Evolutionary conservation across 768 basidiomycete species (phyloP), one percentile per base, ranked within the genome.

Genomic region (Lactifluus rugatus): DNA sequence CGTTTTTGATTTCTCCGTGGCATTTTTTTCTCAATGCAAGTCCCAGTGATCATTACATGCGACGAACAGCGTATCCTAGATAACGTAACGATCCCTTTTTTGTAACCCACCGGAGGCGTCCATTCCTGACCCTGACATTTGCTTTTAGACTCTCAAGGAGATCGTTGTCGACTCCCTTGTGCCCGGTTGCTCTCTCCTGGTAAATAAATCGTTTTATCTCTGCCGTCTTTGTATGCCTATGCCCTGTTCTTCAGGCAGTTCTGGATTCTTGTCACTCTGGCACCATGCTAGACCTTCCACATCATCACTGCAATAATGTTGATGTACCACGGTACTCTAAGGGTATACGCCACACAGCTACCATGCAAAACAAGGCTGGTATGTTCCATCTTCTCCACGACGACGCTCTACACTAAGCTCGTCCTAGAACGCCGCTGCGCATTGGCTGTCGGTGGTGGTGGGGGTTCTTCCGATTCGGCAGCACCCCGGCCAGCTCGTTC

Each of bases 251-350:
- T 46, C 16, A 66, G 65, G 64, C 65, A 1, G 28, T 69, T 17
- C 49, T 69, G 23, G 66, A 69, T 45, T 57, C 64, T 0, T 67
- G 68, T 37, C 66, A 67, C 28, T 66, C 65, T 1, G 68, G 65
- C 14, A 69, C 66, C 0, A 42, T 69, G 21, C 62, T 69, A 2
- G 65, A 67, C 34, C 57, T 68, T 3, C 63, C 59, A 2, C 67
- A 68, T 34, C 57, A 65, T 21, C 36, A 58, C 5, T 68, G 67
- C 54, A 66, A 68, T 42, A 28, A 47, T 0, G 37, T 66, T 5
- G 66, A 65, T 54, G 59, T 61, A 16, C 67, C 66, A 2, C 65
- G 66, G 66, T 41, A 56, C 11, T 63, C 62, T 2, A 63, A 53
- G 19, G 66, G 66, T 13, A 16, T 53, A 9, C 65, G 66, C 23